Evolutionary conservation across 179 eudicot genomes (phyloP).

Genomic region (Carnegiea gigantea): DNA sequence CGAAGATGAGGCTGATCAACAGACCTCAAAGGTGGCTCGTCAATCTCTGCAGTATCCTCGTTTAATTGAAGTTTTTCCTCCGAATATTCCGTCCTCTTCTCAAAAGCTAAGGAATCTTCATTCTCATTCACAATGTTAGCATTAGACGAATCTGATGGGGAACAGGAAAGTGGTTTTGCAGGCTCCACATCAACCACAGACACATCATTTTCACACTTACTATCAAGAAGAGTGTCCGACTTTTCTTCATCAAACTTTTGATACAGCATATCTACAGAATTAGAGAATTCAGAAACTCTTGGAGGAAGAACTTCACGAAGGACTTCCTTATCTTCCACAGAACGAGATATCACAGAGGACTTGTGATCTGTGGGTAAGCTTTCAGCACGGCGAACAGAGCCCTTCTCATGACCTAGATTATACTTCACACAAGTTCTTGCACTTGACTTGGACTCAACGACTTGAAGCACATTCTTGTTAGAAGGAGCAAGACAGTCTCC

Average conservation of each 20-base stretch:
- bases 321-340: conserved; percentile 63
- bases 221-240: conserved; percentile 32
- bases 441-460: conserved; percentile 34
- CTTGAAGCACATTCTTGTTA: conserved; percentile 43
- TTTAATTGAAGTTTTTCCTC: conserved; percentile 34
- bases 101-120: conserved; percentile 44
- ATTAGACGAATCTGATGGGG: conserved; percentile 32
- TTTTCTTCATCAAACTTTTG: conserved; percentile 73
- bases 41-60: conserved; percentile 25
- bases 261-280: conserved; percentile 51
- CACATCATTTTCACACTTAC: conserved; percentile 41
- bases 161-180: conserved; percentile 21
- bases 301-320: conserved; percentile 78
- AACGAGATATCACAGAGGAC: conserved; percentile 39
- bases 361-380: conserved; percentile 49
- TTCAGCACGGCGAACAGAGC: conserved; percentile 39
- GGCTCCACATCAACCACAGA: conserved; percentile 31
- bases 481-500: conserved; percentile 42
- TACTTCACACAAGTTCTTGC: conserved; percentile 24
- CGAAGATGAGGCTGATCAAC: conserved; percentile 18
- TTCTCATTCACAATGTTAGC: conserved; percentile 30
- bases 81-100: conserved; percentile 41
- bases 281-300: conserved; percentile 52
- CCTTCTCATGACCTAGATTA: conserved; percentile 38
- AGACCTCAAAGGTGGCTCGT: conserved; percentile 26